Percentiles rank a stretch among this genome's conserved stretches.
phyloP scores from a whole-genome alignment of 352 stramenopile species.

The Phytopythium kandeliae region DNA sequence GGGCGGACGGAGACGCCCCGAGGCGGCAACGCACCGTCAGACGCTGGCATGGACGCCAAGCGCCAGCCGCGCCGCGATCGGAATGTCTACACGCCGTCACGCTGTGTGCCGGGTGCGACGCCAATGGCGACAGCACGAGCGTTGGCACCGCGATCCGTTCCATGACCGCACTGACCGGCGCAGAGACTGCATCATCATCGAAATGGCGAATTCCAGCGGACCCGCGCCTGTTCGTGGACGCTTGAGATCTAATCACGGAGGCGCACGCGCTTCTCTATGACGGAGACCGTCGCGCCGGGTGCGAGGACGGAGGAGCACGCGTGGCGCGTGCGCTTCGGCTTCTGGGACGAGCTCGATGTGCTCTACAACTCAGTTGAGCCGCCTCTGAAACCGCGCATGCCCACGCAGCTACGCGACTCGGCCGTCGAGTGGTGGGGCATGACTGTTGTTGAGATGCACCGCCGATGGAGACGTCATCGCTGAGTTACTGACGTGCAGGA shows the following conservation, averaged over 20 bases:
- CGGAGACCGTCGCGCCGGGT: neutral
- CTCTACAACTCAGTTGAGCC: slow-evolving; percentile 35
- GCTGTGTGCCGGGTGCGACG: too few relatives aligned
- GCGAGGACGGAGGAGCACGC: slow-evolving; percentile 5
- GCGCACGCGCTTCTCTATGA: too few relatives aligned
- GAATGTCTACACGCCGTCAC: too few relatives aligned
- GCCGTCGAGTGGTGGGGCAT: slow-evolving; percentile 31
- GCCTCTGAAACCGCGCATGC: slow-evolving; percentile 39
- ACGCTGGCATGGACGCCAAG: too few relatives aligned
- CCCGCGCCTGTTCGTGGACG: neutral
- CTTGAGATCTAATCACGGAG: too few relatives aligned
- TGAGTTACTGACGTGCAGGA: slow-evolving; percentile 11
- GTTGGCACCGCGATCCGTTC: too few relatives aligned
- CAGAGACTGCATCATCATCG: neutral
- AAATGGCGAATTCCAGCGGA: neutral
- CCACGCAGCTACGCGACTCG: slow-evolving; percentile 19
- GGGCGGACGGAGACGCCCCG: neutral
- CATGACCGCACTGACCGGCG: too few relatives aligned
- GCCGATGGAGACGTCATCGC: too few relatives aligned
- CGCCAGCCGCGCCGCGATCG: too few relatives aligned
- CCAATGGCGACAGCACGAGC: too few relatives aligned
- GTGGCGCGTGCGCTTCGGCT: slow-evolving; percentile 57
- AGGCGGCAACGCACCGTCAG: too few relatives aligned
- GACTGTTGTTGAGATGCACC: neutral
- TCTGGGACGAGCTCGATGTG: slow-evolving; percentile 48